Evolutionary conservation across 2,329 filamentous ascomycete species (phyloP).

Genomic region (Penicillium sp.): DNA sequence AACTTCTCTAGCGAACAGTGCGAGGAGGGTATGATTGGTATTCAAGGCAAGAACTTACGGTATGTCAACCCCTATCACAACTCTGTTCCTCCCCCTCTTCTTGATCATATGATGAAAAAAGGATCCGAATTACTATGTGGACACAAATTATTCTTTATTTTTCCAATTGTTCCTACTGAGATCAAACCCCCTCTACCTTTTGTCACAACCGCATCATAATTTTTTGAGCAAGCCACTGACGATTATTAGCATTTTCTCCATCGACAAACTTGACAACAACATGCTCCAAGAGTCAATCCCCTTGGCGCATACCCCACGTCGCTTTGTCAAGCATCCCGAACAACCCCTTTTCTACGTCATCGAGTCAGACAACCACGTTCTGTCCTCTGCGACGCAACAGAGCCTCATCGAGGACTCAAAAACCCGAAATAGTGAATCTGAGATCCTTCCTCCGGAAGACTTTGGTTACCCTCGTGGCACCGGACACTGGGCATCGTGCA

Average conservation of each 20-base stretch:
- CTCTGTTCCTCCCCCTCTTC: slow-evolving; percentile 25
- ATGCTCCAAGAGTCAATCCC: slow-evolving; percentile 85
- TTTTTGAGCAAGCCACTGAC: slow-evolving; percentile 24
- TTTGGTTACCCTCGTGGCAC: slow-evolving; percentile 87
- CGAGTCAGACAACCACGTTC: slow-evolving; percentile 88
- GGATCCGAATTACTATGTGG: slow-evolving; percentile 51
- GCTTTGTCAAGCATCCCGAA: slow-evolving; percentile 85
- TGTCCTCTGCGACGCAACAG: slow-evolving; percentile 78
- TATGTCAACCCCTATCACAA: slow-evolving; percentile 52
- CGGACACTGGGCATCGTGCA: slow-evolving; percentile 93
- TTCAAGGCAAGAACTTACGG: slow-evolving; percentile 86
- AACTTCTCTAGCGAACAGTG: slow-evolving; percentile 97
- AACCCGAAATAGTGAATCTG: slow-evolving; percentile 73
- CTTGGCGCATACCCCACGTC: slow-evolving; percentile 87
- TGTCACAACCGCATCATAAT: not conserved
- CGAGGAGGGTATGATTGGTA: slow-evolving; percentile 90
- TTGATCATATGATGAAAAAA: slow-evolving; percentile 55
- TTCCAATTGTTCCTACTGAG: slow-evolving; percentile 99
- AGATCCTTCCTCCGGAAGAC: slow-evolving; percentile 74
- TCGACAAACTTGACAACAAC: slow-evolving; percentile 84
- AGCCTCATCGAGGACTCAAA: slow-evolving; percentile 75
- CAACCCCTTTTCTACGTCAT: slow-evolving; percentile 91
- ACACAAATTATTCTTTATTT: slow-evolving; percentile 52
- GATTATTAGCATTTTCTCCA: slow-evolving; percentile 76
- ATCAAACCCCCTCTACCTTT: slow-evolving; percentile 30